Base-by-base conservation (phyloP, 2,329 filamentous ascomycete species). In the Pseudopithomyces maydicus region DNA sequence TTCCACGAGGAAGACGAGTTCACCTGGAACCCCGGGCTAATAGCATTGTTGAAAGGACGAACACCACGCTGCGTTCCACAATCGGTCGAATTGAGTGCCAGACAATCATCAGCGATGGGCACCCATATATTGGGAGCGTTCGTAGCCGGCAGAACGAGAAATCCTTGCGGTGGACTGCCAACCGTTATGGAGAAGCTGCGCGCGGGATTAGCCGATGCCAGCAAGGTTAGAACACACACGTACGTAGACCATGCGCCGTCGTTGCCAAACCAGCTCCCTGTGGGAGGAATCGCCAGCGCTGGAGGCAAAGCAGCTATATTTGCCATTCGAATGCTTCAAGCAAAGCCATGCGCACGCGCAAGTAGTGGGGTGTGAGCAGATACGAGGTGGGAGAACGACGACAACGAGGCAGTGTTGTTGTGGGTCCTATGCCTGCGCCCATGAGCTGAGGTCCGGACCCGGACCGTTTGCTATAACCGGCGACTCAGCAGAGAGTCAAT, bases 81-180 rank as follows among this genome's bases (percentile, higher is more conserved):
- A 26, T 59, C 52, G 14, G 39, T 39, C 7, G 42, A 8, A 32
- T 51, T 42, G 23, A 38, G 39, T 11, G 23, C 23, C 19, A 19
- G 32, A 23, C 62, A 66, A 29, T 56, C 61, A 7, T 58, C 58
- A 22, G 67, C 65, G 10, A 54, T 35, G 29, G 62, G 62, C 7
- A 67, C 35, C 47, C 59, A 54, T 62, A 61, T 39, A 52, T 60
- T 49, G 57, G 50, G 19, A 8, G 53, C 57, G 29, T 54, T 68
- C 43, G 58, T 47, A 1, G 69, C 68, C 6, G 68, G 63, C 14
- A 72, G 43, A 22, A 71, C 63, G 19, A 66, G 60, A 41, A 71
- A 64, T 36, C 54, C 52, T 42, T 72, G 70, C 23, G 60, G 58
- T 38, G 71, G 71, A 15, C 65, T 70, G 47, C 70, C 70, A 15